Conservation (phyloP, 306 rosid species). For the Cicer chorassanicum region DNA sequence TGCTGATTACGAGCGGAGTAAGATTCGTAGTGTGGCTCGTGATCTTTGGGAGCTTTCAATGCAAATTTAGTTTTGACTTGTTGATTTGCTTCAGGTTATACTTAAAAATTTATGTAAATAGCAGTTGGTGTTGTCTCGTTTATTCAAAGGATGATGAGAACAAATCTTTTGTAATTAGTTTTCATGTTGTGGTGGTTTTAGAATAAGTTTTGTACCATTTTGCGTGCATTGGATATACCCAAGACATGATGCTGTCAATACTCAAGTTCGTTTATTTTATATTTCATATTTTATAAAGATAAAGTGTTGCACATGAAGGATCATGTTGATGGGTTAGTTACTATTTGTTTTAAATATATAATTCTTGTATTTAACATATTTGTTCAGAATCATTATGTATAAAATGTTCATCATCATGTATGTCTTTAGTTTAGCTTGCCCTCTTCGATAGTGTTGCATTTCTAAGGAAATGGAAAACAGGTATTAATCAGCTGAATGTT, state of each 20-base stretch:
- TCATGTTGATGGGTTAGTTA: constrained; percentile 19
- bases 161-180: constrained; percentile 45
- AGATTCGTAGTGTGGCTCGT: constrained; percentile 50
- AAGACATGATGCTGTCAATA: constrained; percentile 42
- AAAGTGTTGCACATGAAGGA: constrained; percentile 27
- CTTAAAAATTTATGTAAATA: constrained; percentile 48
- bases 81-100: constrained; percentile 53
- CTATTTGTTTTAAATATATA: neutral
- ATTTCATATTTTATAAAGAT: neutral
- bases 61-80: constrained; percentile 51
- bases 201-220: constrained; percentile 40
- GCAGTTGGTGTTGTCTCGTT: constrained; percentile 43
- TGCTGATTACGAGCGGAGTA: constrained; percentile 76
- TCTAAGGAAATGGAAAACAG: neutral
- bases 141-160: constrained; percentile 46
- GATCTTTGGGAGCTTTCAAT: constrained; percentile 53
- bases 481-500: constrained; percentile 28
- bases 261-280: neutral
- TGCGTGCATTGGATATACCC: constrained; percentile 38
- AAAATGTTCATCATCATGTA: constrained; percentile 36
- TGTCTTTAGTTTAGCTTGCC: constrained; percentile 1
- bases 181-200: constrained; percentile 47
- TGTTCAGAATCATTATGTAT: constrained; percentile 9
- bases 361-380: constrained; percentile 16
- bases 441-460: constrained; percentile 5